Conservation (phyloP, 257 asterid species). For the Hygrophila difformis region DNA sequence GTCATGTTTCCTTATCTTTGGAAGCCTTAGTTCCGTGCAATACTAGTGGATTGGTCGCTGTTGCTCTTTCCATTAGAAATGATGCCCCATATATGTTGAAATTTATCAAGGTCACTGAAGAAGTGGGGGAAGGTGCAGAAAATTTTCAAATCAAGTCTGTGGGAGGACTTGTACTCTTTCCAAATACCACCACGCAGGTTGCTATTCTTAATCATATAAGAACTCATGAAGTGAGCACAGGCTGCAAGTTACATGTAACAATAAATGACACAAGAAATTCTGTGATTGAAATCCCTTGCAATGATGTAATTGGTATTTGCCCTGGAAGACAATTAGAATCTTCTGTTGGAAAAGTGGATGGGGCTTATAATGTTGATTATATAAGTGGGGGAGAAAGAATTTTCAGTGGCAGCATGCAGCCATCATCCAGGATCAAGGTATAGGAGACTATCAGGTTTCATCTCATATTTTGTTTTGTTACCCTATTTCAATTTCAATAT, state of each 20-base stretch:
- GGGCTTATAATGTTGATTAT: constrained; percentile 20
- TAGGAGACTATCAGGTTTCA: neutral
- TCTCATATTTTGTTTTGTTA: neutral
- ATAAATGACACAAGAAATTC: constrained; percentile 53
- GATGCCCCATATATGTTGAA: constrained; percentile 36
- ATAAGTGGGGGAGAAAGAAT: constrained; percentile 16
- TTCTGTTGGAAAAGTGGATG: constrained; percentile 25
- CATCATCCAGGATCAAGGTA: constrained; percentile 24
- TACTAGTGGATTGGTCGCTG: constrained; percentile 24
- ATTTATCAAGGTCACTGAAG: constrained; percentile 36
- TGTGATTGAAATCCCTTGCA: constrained; percentile 48
- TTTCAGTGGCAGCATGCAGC: constrained; percentile 21
- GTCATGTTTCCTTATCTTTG: constrained; percentile 32
- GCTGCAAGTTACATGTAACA: constrained; percentile 41
- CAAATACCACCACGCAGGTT: constrained; percentile 38
- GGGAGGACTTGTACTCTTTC: constrained; percentile 68
- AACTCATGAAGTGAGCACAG: constrained; percentile 20
- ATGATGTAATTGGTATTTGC: constrained; percentile 36
- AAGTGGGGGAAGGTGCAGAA: constrained; percentile 28
- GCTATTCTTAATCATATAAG: constrained; percentile 38
- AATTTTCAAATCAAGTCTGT: constrained; percentile 40
- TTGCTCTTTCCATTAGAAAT: constrained; percentile 46
- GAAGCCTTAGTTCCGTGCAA: constrained; percentile 36
- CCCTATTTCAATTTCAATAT: neutral
- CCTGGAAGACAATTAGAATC: constrained; percentile 26